These are phyloP conservation scores for Phytopythium vexans DNA, from an alignment of 352 stramenopile genomes.

Conservation along the genomic window DNA sequence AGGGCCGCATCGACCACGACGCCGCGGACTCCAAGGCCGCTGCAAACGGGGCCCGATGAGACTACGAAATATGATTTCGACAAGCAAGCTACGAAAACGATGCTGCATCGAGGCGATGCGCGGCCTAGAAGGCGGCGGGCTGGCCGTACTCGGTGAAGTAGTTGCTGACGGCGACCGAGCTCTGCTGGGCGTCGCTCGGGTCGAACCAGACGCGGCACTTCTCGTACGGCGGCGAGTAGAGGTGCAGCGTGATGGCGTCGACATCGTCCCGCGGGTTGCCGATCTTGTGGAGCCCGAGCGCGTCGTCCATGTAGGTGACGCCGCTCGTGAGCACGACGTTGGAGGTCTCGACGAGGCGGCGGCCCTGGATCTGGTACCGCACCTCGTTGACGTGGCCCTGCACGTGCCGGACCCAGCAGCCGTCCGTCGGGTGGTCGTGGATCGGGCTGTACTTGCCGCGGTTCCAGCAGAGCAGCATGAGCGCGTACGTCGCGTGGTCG, in stretches of 20 bases:
- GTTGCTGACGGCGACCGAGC: constrained; percentile 65
- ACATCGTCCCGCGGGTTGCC: constrained; percentile 61
- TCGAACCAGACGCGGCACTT: constrained; percentile 90
- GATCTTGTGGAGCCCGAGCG: constrained; percentile 91
- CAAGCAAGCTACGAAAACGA: neutral
- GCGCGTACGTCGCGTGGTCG: constrained; percentile 90
- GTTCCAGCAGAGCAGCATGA: constrained; percentile 95
- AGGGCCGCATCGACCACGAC: constrained; percentile 31
- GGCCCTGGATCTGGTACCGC: constrained; percentile 63
- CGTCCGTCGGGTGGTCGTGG: constrained; percentile 92
- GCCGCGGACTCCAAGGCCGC: constrained; percentile 2
- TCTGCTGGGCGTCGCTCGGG: constrained; percentile 48
- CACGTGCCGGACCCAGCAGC: constrained; percentile 90
- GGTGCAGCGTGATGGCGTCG: constrained; percentile 91
- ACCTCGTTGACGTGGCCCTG: constrained; percentile 88
- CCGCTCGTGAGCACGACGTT: constrained; percentile 59
- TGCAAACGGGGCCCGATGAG: neutral
- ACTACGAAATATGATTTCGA: neutral
- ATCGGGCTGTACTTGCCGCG: constrained; percentile 86
- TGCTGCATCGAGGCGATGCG: neutral
- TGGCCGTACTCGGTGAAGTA: constrained; percentile 84
- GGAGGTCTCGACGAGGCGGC: constrained; percentile 50
- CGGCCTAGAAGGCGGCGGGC: constrained; percentile 21
- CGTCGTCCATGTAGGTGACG: constrained; percentile 91
- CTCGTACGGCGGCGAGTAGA: constrained; percentile 92